Base-by-base conservation (phyloP, 1,139 yeast genomes). In the Kodamaea derodonti region DNA sequence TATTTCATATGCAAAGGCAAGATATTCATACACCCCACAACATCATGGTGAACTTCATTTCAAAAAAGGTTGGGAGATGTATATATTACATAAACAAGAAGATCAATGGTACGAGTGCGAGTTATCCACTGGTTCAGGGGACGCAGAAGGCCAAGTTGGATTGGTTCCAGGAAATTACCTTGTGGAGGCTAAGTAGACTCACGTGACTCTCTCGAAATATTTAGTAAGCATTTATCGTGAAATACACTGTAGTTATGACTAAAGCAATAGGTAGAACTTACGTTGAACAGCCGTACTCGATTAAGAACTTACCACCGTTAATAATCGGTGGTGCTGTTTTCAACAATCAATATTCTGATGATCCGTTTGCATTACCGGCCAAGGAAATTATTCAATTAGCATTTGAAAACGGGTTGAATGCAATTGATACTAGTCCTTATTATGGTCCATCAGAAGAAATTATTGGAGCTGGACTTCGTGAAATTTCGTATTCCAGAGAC, bases 61-160 rank as follows among this genome's bases (percentile, higher is more conserved):
- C 67, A 71, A 74, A 37, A 84, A 84, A 52, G 84, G 83, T 36
- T 94, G 88, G 67, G 56, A 77, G n/a, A 63, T 87, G 56, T 71
- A 79, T 41, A 76, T 87, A 11, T 59, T 84, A 17, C 78, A 78
- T 46, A 81, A 74, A 66, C 95, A 86, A 55, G 90, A 83, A 36
- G 95, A 87, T 51, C 87, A 88, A 24, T 87, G 96, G 95, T 87
- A 84, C 81, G 80, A 82, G 47, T 84, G 86, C 42, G 95, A 87
- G 53, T 76, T 83, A 34, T 67, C 75, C 7, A 56, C 57, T n/a
- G 72, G 74, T 38, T 68, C 76, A 18, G 75, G 74, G 9, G 70
- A 71, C 18, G 45, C 47, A 6, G 53, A 47, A n/a, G 75, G 75
- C 3, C 37, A 47, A 41, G 67, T 78, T 8, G 96, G 96, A 0